Evolutionary conservation across 1,139 yeast species (phyloP), one percentile per base, ranked within the genome.

Genomic region (Hanseniaspora gamundiae): DNA sequence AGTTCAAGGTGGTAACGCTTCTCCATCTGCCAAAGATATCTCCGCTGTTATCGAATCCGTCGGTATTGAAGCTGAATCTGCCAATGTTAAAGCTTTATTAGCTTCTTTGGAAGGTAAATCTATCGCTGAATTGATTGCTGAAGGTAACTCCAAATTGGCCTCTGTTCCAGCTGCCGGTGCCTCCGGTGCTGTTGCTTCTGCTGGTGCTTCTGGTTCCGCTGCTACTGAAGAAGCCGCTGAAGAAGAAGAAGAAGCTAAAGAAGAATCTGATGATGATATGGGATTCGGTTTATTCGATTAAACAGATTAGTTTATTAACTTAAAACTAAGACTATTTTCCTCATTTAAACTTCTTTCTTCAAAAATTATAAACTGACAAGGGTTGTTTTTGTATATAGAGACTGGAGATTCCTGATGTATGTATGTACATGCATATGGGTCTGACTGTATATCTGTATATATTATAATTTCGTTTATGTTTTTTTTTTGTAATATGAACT

Each of bases 111-210:
- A 85, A 71, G 98, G 97, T 72, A 91, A 91, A 83, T 77, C 83
- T 66, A 52, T 66, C 49, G 80, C 76, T 58, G 95, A 87, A 73
- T 81, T 91, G 73, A 81, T 91, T 61, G 91, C 96, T 65, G 94
- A 80, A 73, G 98, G 98, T 77, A 73, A 84, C 70, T 73, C 79
- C 71, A 91, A 91, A 78, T 83, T 91, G 67, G 88, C 97, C 59
- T 76, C 96, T 56, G 95, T 88, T 58, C 97, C 98, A 73, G 66
- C 95, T 67, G 98, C 95, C 71, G 96, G 91, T 74, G 88, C 95
- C 65, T 88, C 88, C 66, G 76, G 85, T 60, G 74, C 84, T 63
- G 74, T 76, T 60, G 74, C 74, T 64, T 78, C 73, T 61, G 78
- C 76, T 65, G 80, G 73, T 61, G 78, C 76, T 65, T 80, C 78